A percentile compares a stretch with the other conserved stretches of the same genome.
Evolutionary conservation across 371 early-diverging fungal genomes (phyloP).

Genomic region (Mortierella sp.): DNA sequence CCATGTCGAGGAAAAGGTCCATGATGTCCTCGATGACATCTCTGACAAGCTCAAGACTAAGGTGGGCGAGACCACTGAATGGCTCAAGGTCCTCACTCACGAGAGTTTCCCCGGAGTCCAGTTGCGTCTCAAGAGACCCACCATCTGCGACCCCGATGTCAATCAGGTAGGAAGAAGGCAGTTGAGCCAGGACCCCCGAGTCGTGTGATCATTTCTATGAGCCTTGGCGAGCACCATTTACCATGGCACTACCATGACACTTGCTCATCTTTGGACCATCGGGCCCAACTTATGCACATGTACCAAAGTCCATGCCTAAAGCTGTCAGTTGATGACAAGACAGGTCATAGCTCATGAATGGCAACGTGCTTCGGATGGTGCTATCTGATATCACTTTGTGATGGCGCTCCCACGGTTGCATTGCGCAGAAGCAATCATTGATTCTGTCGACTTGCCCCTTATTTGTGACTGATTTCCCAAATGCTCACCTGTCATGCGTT

Average conservation of each 20-base stretch:
- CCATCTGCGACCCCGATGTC: constrained; percentile 80
- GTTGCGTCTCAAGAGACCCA: constrained; percentile 78
- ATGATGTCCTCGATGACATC: constrained; percentile 47
- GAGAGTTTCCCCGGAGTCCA: constrained; percentile 78
- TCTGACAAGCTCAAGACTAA: constrained; percentile 41
- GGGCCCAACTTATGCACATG: too few species aligned
- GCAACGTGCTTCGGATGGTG: not conserved
- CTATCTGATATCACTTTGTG: constrained; percentile 3
- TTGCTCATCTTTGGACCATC: too few species aligned
- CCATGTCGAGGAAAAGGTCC: constrained; percentile 47
- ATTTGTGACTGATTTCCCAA: too few species aligned
- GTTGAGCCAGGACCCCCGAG: too few species aligned
- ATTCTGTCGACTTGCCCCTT: too few species aligned
- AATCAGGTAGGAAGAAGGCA: constrained; percentile 65
- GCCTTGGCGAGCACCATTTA: too few species aligned
- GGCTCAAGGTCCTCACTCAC: constrained; percentile 61
- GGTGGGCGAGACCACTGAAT: constrained; percentile 42
- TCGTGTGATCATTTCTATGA: too few species aligned
- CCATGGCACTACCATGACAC: too few species aligned
- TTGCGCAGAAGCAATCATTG: too few species aligned
- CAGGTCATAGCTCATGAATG: too few species aligned
- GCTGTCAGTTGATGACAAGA: too few species aligned
- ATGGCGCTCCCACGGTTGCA: not conserved
- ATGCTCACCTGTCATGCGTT: not conserved
- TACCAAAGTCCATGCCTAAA: too few species aligned